Base-by-base conservation (phyloP, 352 stramenopile species). In the Phytophthora melonis region DNA sequence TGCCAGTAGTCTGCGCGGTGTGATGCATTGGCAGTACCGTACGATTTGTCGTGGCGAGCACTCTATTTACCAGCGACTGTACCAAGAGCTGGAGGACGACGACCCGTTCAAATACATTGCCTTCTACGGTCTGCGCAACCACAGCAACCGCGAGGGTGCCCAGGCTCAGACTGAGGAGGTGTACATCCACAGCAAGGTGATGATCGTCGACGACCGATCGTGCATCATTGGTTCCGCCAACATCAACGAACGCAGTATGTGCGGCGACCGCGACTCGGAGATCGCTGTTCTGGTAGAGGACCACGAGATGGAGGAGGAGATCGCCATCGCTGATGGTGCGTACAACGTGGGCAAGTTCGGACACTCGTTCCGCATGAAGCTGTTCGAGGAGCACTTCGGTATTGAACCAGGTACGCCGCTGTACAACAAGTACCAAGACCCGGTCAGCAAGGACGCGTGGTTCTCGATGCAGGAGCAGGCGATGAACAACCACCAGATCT, bases 171-270 rank as follows among this genome's bases (percentile, higher is more conserved):
- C 89, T 0, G 89, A 96, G 62, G 79, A 95, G 62, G 80, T 97
- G 3, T 97, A 97, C 68, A 87, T 98, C 21, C 93, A 98, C 79
- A 96, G 83, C 67, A 98, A 98, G 75, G 74, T 97, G 64, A 97
- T 97, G 88, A 95, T 97, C 55, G 90, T 95, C 11, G 90, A 97
- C 70, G 90, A 97, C 53, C 78, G 86, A 36, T 75, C 65, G 56
- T 89, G 75, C 56, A 95, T 97, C 75, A 94, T 97, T 32, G 90
- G 90, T 11, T 93, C 85, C 3, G 90, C 90, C 30, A 97, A 97
- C 69, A 93, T 97, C 59, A 97, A 97, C 72, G 90, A 97, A 63
- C 87, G 90, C 59, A 95, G 87, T 68, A 92, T 95, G 88, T 88
- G 78, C n/a, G 90, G 90, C 41, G 88, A 95, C 69, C 87, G 90